Evolutionary conservation across 1,139 yeast genomes (phyloP).

Genomic region (Scheffersomyces titani): DNA sequence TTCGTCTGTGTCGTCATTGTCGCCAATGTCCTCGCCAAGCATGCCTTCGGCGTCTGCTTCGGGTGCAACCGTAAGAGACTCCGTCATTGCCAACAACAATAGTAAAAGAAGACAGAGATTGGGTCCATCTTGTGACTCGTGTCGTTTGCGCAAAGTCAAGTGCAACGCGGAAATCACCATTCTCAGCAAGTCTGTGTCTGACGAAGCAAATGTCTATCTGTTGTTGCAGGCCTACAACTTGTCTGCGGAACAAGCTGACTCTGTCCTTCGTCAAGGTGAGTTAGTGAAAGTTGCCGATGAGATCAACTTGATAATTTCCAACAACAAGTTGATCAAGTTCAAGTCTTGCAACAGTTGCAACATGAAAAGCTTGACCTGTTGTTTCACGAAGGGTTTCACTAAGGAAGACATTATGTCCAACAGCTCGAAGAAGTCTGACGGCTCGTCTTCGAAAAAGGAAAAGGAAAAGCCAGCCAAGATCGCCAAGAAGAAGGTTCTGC

Average conservation of each 20-base stretch:
- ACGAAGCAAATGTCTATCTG: not conserved
- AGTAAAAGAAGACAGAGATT: slow-evolving; percentile 58
- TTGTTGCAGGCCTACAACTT: not conserved
- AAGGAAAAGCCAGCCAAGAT: slow-evolving; percentile 5
- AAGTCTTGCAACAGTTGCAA: slow-evolving; percentile 52
- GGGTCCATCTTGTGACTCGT: slow-evolving; percentile 77
- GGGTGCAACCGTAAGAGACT: not conserved
- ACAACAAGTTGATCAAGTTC: slow-evolving; percentile 48
- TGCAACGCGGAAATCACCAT: slow-evolving; percentile 64
- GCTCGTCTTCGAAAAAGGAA: not conserved
- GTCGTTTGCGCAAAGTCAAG: slow-evolving; percentile 71
- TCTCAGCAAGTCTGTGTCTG: slow-evolving; percentile 7
- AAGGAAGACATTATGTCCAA: slow-evolving; percentile 50
- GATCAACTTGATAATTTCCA: slow-evolving; percentile 18
- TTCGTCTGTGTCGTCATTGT: slow-evolving; percentile 5
- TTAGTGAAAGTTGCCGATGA: slow-evolving; percentile 4
- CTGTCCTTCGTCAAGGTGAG: not conserved
- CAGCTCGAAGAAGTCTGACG: slow-evolving; percentile 14
- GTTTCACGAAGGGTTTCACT: slow-evolving; percentile 60
- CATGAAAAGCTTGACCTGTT: slow-evolving; percentile 44
- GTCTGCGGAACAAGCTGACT: not conserved
- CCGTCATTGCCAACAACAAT: not conserved
- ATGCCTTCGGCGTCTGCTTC: not conserved
- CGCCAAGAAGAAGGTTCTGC: slow-evolving; percentile 6
- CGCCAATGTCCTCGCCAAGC: slow-evolving; percentile 9